Conservation (phyloP, 164 flowering plant species). For the Piper longum region DNA sequence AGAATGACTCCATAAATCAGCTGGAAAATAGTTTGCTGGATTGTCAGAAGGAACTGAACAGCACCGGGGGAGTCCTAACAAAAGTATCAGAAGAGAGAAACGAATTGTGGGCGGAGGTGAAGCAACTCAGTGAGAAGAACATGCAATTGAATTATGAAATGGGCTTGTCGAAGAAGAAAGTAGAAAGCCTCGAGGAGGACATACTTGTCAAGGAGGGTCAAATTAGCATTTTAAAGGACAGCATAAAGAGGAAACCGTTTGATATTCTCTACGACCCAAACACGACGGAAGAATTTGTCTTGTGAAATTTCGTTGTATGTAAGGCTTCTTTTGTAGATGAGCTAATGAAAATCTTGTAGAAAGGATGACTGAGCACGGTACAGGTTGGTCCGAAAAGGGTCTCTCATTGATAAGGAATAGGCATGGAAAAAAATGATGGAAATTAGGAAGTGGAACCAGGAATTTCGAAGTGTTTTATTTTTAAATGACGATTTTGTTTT, state of each 20-base stretch:
- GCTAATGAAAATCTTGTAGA: too few species aligned
- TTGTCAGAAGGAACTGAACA: conserved; percentile 36
- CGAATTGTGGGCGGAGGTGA: conserved; percentile 72
- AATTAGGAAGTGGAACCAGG: too few species aligned
- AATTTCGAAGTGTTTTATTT: too few species aligned
- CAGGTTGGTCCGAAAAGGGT: too few species aligned
- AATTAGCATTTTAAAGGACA: conserved; percentile 68
- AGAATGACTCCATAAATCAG: conserved; percentile 51
- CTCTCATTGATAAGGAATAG: too few species aligned
- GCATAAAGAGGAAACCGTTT: conserved; percentile 30
- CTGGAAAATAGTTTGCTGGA: conserved; percentile 48
- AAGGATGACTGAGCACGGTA: too few species aligned
- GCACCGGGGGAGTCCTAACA: conserved; percentile 34
- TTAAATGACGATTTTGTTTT: too few species aligned
- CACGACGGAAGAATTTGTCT: conserved; percentile 19
- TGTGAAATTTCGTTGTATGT: conserved; percentile 1
- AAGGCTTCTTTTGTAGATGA: too few species aligned
- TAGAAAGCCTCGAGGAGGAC: conserved; percentile 77
- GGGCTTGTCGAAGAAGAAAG: conserved; percentile 42
- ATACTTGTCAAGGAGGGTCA: conserved; percentile 83
- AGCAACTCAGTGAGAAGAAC: conserved; percentile 66
- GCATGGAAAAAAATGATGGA: too few species aligned
- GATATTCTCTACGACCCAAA: conserved; percentile 53
- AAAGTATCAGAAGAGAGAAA: conserved; percentile 77
- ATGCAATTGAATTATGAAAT: conserved; percentile 65